Conservation (phyloP, 2,329 filamentous ascomycete genomes). For the Clonostachys chloroleuca region DNA sequence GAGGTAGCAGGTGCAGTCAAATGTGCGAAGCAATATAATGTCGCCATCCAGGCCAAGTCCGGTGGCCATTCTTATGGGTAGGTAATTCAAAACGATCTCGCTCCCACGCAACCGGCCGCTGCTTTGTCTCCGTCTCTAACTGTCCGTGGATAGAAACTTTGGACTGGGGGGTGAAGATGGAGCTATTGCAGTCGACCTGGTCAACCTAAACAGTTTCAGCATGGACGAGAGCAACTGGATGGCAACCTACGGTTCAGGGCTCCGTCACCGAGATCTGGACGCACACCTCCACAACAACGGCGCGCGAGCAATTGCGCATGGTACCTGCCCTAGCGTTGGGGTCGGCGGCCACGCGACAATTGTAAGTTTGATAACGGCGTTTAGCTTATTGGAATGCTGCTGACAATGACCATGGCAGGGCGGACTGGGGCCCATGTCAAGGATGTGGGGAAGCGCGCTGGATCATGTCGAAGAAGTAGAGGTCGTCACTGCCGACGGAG, state of each 20-base stretch:
- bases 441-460: slow-evolving; percentile 53
- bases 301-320: slow-evolving; percentile 53
- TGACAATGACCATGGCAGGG: slow-evolving; percentile 27
- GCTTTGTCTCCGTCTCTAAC: not conserved
- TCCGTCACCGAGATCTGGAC: slow-evolving; percentile 46
- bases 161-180: slow-evolving; percentile 46
- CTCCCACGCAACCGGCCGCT: not conserved
- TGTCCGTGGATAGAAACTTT: slow-evolving; percentile 20
- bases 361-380: slow-evolving; percentile 22
- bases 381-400: too few relatives aligned
- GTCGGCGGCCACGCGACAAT: slow-evolving; percentile 55
- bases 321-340: slow-evolving; percentile 54
- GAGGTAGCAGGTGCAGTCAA: slow-evolving; percentile 54
- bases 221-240: slow-evolving; percentile 48
- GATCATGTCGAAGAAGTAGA: slow-evolving; percentile 51
- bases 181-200: slow-evolving; percentile 48
- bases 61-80: slow-evolving; percentile 63
- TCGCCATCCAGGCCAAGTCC: slow-evolving; percentile 57
- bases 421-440: slow-evolving; percentile 51
- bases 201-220: slow-evolving; percentile 44
- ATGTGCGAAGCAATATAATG: slow-evolving; percentile 43
- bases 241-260: slow-evolving; percentile 51
- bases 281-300: slow-evolving; percentile 43
- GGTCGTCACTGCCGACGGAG: slow-evolving; percentile 53
- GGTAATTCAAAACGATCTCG: slow-evolving; percentile 7